Conservation (phyloP, 2,329 filamentous ascomycete genomes). For the Ophiostoma quercus region DNA sequence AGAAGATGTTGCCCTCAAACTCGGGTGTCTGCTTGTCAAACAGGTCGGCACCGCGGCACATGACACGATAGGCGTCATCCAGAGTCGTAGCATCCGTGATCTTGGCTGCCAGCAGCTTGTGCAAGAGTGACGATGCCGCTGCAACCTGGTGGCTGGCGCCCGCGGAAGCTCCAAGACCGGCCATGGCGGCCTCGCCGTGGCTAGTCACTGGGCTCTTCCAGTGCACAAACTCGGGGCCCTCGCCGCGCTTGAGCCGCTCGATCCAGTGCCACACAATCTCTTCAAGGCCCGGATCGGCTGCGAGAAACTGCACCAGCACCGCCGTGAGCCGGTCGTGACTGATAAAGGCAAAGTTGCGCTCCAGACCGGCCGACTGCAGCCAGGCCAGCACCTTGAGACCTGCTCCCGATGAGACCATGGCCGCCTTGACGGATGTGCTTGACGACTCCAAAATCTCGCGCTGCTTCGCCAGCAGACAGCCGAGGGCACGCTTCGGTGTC, state of each 20-base stretch:
- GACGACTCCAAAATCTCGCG: slow-evolving; percentile 38
- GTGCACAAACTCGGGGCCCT: slow-evolving; percentile 24
- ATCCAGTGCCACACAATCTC: slow-evolving; percentile 51
- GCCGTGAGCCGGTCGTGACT: slow-evolving; percentile 35
- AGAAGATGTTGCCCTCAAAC: slow-evolving; percentile 37
- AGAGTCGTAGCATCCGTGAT: slow-evolving; percentile 37
- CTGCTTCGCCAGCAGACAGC: slow-evolving; percentile 48
- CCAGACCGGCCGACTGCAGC: slow-evolving; percentile 48
- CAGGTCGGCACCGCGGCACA: slow-evolving; percentile 44
- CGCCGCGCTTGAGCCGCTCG: slow-evolving; percentile 35
- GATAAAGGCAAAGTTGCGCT: slow-evolving; percentile 46
- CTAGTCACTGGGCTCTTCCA: slow-evolving; percentile 2
- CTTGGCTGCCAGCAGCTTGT: slow-evolving; percentile 38
- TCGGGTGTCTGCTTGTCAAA: slow-evolving; percentile 37
- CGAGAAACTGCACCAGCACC: slow-evolving; percentile 45
- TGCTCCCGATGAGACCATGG: slow-evolving; percentile 41
- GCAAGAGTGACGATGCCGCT: slow-evolving; percentile 38
- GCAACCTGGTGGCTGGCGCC: slow-evolving; percentile 5
- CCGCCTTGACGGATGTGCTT: slow-evolving; percentile 33
- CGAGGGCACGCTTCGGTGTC: slow-evolving; percentile 49
- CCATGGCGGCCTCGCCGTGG: neutral
- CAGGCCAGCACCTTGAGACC: slow-evolving; percentile 48
- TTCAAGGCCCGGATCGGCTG: slow-evolving; percentile 51
- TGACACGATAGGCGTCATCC: slow-evolving; percentile 46
- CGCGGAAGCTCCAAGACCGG: no score